Conservation (phyloP, 257 asterid species). For the Nyctanthes arbortristis region DNA sequence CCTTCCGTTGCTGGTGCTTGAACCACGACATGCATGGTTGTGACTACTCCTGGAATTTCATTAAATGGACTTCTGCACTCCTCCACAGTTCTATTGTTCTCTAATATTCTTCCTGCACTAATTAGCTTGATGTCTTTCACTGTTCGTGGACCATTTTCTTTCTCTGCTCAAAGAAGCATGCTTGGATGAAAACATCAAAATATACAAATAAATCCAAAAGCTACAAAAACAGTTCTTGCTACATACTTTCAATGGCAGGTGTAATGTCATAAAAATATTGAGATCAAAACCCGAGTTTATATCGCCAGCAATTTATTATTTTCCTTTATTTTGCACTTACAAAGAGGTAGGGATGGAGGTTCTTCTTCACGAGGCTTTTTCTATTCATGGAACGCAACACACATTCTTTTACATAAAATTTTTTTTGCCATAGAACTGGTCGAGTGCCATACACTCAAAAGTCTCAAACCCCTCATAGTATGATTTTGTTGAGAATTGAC, state of each 20-base stretch:
- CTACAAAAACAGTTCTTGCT: background rate
- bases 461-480: background rate
- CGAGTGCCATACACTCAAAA: background rate
- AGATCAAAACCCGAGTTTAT: background rate
- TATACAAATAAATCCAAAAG: background rate
- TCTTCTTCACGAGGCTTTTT: background rate
- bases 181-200: constrained; percentile 5
- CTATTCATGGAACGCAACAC: background rate
- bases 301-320: background rate
- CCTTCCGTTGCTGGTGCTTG: constrained; percentile 72
- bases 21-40: constrained; percentile 89
- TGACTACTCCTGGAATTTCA: constrained; percentile 77
- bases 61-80: constrained; percentile 76
- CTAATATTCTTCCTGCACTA: constrained; percentile 81
- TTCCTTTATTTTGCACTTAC: background rate
- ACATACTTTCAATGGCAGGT: background rate
- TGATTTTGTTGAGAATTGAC: background rate
- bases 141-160: constrained; percentile 68
- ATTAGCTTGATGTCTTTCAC: constrained; percentile 82
- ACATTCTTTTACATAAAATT: background rate
- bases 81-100: constrained; percentile 75
- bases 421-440: background rate
- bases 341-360: background rate
- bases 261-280: background rate
- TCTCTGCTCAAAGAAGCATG: constrained; percentile 46